Evolutionary conservation across 1,284 basidiomycete genomes (phyloP), one percentile per base, ranked within the genome.

Genomic region (Austroboletus olivaceoglutinosus): DNA sequence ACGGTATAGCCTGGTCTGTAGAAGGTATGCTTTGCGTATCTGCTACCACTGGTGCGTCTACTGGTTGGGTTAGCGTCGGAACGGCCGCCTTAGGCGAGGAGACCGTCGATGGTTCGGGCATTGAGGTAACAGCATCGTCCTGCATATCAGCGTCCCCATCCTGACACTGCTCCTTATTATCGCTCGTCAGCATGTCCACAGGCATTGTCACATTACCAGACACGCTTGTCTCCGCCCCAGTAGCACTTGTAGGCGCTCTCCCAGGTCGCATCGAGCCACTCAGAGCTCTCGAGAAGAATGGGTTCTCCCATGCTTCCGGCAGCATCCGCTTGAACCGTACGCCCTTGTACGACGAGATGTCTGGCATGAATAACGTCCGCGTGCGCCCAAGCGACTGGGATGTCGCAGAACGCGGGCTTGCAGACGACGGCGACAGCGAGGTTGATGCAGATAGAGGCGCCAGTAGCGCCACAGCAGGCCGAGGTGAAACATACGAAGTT

Each of bases 211-310:
- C 12, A 7, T 7, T 13, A 8, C 16, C 37, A 16, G 34, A 39
- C 13, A 13, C 16, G 10, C 13, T 19, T 13, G 40, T 45, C 18
- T 11, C 30, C 11, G 15, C 16, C 30, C 23, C 34, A 13, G 5
- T 46, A 4, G 12, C n/a, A 15, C 21, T 41, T 19, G 18, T 34
- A 3, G 25, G 19, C 2, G 18, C 40, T 3, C 50, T 57, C 6
- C 15, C 34, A 41, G 49, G 1, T 2, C 40, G 48, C 6, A n/a
- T 5, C 6, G 16, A 11, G 12, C 55, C 30, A 23, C 12, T 39
- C 45, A 65, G 37, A 5, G 50, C 62, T 21, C 65, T 53, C 19
- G 64, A 63, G 36, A 65, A 63, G 52, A 63, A 63, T 12, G 59
- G 5, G 15, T 65, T 67, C 6, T 58, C 56, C 16, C 54, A 25